Percentiles rank a stretch among this genome's conserved stretches.
phyloP scores from a whole-genome alignment of 805 yeast species.

The Cyberlindnera mississippiensis region DNA sequence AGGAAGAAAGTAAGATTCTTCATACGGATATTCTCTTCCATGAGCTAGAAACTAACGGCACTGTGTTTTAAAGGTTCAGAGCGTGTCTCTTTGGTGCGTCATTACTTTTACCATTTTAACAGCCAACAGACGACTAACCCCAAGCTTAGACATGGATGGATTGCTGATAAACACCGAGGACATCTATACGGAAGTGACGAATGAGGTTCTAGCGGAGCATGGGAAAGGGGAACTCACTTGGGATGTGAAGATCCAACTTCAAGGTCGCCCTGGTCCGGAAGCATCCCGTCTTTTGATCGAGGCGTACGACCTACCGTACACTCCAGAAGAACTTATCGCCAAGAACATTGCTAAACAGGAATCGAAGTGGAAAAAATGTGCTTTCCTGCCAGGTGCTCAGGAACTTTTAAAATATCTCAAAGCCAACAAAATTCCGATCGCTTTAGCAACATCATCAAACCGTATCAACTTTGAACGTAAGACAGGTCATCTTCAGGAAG shows the following conservation, averaged over 20 bases:
- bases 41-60: too few relatives aligned
- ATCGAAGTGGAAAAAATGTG: slow-evolving; percentile 55
- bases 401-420: slow-evolving; percentile 58
- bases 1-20: slow-evolving; percentile 1
- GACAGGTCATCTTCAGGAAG: slow-evolving; percentile 56
- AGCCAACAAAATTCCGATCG: slow-evolving; percentile 63
- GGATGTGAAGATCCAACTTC: slow-evolving; percentile 83
- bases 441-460: slow-evolving; percentile 85
- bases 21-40: too few relatives aligned
- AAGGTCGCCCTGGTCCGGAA: slow-evolving; percentile 86
- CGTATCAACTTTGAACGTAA: slow-evolving; percentile 59
- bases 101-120: background rate
- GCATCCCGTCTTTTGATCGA: slow-evolving; percentile 50
- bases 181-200: slow-evolving; percentile 75
- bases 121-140: background rate
- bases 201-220: slow-evolving; percentile 59
- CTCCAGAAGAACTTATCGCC: slow-evolving; percentile 59
- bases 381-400: slow-evolving; percentile 80
- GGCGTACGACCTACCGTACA: slow-evolving; percentile 60
- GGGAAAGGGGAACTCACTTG: slow-evolving; percentile 83
- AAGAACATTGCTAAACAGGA: slow-evolving; percentile 47
- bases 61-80: too few relatives aligned
- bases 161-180: slow-evolving; percentile 89
- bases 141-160: slow-evolving; percentile 81
- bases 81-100: slow-evolving; percentile 72